Conservation (phyloP, 2,329 filamentous ascomycete species). For the Aspergillus aculeatinus region DNA sequence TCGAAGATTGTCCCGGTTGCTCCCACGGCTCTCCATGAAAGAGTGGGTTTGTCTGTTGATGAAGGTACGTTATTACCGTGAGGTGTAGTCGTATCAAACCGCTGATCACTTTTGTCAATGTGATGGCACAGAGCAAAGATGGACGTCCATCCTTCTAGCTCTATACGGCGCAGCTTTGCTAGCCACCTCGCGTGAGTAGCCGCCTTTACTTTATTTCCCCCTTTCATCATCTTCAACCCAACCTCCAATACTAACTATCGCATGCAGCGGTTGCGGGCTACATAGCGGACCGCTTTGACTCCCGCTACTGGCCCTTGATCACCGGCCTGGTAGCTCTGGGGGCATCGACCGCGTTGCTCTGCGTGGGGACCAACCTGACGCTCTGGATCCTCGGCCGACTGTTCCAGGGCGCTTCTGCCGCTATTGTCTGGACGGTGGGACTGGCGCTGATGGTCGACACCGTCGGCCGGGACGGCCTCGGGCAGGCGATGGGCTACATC, state of each 20-base stretch:
- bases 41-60: constrained; percentile 44
- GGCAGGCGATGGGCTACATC: constrained; percentile 67
- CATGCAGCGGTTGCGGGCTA: constrained; percentile 45
- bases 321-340: constrained; percentile 63
- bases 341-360: constrained; percentile 65
- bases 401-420: constrained; percentile 67
- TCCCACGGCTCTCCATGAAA: constrained; percentile 62
- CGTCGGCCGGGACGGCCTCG: constrained; percentile 61
- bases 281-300: constrained; percentile 58
- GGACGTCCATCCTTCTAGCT: constrained; percentile 70
- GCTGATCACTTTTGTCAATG: background rate
- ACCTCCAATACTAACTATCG: background rate
- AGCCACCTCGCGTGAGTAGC: constrained; percentile 51
- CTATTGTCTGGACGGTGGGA: constrained; percentile 73
- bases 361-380: constrained; percentile 61
- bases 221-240: background rate
- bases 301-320: constrained; percentile 63
- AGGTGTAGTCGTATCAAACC: background rate
- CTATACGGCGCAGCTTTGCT: constrained; percentile 69
- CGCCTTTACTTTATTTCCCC: background rate
- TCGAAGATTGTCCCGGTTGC: constrained; percentile 65
- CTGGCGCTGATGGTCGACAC: constrained; percentile 71
- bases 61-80: constrained; percentile 16
- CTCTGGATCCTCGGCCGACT: constrained; percentile 64
- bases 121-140: constrained; percentile 57